phyloP scores from a whole-genome alignment of 495 filamentous ascomycete species.

The Neurospora discreta region DNA sequence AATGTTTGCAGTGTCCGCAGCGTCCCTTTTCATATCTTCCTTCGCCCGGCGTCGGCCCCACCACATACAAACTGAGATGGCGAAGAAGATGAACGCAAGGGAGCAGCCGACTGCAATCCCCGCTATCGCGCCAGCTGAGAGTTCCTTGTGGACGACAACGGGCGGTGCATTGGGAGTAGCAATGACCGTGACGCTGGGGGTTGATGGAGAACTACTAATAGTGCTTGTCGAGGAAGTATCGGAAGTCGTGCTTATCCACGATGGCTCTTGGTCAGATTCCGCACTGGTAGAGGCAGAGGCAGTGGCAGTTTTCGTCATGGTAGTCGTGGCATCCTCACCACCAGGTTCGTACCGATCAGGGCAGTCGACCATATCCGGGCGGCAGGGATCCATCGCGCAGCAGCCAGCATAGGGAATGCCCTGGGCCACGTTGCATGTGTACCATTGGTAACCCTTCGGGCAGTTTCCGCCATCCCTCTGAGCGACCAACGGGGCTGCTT shows the following conservation, averaged over 20 bases:
- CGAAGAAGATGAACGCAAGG: slow-evolving; percentile 5
- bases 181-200: not conserved
- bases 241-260: not conserved
- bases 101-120: slow-evolving; percentile 11
- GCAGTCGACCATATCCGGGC: slow-evolving; percentile 7
- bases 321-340: not conserved
- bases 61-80: slow-evolving; percentile 6
- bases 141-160: not conserved
- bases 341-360: not conserved
- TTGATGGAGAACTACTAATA: not conserved
- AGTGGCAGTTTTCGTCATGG: not conserved
- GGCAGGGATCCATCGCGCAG: slow-evolving; percentile 16
- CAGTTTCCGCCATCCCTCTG: not conserved
- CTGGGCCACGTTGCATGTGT: slow-evolving; percentile 2
- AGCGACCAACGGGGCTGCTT: not conserved
- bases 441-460: slow-evolving; percentile 9
- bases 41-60: slow-evolving; percentile 4
- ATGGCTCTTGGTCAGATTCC: not conserved
- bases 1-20: not conserved
- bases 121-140: slow-evolving; percentile 9
- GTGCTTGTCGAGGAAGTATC: not conserved
- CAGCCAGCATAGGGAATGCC: slow-evolving; percentile 8
- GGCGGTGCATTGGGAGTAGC: not conserved
- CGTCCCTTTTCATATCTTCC: slow-evolving; percentile 3
- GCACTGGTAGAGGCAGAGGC: not conserved